A percentile compares a stretch with the other conserved stretches of the same genome.
Evolutionary conservation across 305 asterid genomes (phyloP).

Genomic region (Vinca major): DNA sequence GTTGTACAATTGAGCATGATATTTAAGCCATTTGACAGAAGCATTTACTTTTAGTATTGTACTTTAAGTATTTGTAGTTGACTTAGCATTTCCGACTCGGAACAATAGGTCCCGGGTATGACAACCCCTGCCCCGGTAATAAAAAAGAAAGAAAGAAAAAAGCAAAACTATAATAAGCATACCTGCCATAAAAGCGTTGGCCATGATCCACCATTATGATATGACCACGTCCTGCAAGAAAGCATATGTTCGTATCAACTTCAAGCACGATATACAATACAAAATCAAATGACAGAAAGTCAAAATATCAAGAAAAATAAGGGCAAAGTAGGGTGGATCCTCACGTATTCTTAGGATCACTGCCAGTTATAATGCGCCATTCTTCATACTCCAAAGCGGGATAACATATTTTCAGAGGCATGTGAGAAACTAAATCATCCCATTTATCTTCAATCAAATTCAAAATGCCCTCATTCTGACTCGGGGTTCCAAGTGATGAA

Average conservation of each 20-base stretch:
- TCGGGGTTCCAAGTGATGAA: constrained; percentile 51
- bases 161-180: constrained; percentile 14
- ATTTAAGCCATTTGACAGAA: background rate
- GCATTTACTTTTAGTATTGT: background rate
- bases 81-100: no score
- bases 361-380: constrained; percentile 82
- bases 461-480: constrained; percentile 54
- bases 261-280: background rate
- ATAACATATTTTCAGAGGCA: constrained; percentile 84
- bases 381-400: constrained; percentile 74
- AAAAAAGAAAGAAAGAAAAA: no score
- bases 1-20: background rate
- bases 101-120: no score
- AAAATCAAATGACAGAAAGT: background rate
- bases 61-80: no score
- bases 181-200: constrained; percentile 92
- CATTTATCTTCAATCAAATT: constrained; percentile 68
- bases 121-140: no score
- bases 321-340: constrained; percentile 6
- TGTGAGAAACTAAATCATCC: constrained; percentile 63
- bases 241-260: background rate
- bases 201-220: constrained; percentile 90
- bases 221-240: constrained; percentile 72
- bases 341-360: constrained; percentile 90
- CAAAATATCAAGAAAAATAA: background rate